These are phyloP conservation scores for Parsonsia alboflavescens DNA, from an alignment of 257 asterid species.

Conservation along the genomic window DNA sequence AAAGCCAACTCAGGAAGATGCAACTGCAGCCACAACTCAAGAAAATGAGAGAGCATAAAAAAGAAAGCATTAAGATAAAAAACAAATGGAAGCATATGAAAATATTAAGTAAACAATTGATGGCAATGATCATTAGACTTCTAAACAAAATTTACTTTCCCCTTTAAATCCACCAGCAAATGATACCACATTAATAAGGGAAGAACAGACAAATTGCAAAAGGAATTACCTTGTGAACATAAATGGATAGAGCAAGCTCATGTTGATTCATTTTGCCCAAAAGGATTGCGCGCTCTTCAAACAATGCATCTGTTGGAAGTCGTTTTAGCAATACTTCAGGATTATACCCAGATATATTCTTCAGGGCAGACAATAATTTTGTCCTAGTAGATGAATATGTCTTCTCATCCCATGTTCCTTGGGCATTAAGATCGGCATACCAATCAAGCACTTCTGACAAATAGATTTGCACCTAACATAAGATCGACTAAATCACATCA, in stretches of 20 bases:
- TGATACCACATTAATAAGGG: not conserved
- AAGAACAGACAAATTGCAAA: not conserved
- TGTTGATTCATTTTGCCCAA: conserved; percentile 94
- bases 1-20: conserved; percentile 91
- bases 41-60: conserved; percentile 17
- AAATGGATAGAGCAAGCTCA: conserved; percentile 91
- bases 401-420: conserved; percentile 88
- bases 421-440: conserved; percentile 63
- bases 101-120: not conserved
- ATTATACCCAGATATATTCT: conserved; percentile 74
- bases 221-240: conserved; percentile 74
- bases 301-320: conserved; percentile 84
- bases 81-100: not conserved
- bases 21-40: conserved; percentile 39
- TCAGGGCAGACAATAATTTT: conserved; percentile 85
- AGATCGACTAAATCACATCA: conserved; percentile 5
- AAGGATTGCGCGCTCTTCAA: conserved; percentile 88
- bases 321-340: conserved; percentile 73
- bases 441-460: conserved; percentile 94
- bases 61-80: conserved; percentile 7
- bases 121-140: not conserved
- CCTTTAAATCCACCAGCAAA: not conserved
- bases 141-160: not conserved
- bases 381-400: conserved; percentile 75
- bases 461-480: conserved; percentile 84